Evolutionary conservation across 108 stramenopile species (phyloP).

Genomic region (Schizochytrium sp.): DNA sequence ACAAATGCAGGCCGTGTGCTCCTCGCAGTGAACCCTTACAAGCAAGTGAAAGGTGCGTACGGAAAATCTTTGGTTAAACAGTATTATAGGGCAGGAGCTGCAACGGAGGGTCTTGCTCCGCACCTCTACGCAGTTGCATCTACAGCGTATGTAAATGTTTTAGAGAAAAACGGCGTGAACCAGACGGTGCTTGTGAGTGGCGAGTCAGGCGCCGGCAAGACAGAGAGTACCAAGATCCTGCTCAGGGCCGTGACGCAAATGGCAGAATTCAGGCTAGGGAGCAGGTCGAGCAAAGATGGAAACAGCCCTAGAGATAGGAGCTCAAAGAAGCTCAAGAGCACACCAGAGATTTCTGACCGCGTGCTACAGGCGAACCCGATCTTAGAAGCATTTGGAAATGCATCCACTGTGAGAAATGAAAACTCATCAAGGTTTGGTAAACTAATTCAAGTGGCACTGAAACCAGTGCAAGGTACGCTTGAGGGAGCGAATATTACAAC

Average conservation of each 20-base stretch:
- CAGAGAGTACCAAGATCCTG: constrained; percentile 64
- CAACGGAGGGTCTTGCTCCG: constrained; percentile 74
- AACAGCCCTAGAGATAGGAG: too few species aligned
- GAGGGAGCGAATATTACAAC: constrained; percentile 36
- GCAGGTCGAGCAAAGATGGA: too few species aligned
- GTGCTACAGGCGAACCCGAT: constrained; percentile 54
- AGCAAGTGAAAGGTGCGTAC: constrained; percentile 88
- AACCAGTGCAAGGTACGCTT: not conserved
- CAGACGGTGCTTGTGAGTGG: constrained; percentile 62
- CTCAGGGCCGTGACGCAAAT: constrained; percentile 51
- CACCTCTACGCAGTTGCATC: constrained; percentile 93
- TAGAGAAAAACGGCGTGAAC: constrained; percentile 67
- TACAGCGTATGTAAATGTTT: constrained; percentile 91
- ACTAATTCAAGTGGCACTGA: constrained; percentile 18
- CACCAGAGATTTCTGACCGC: constrained; percentile 8
- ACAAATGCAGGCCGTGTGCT: constrained; percentile 90
- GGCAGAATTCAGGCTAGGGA: constrained; percentile 6
- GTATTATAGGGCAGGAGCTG: constrained; percentile 67
- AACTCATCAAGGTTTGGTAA: constrained; percentile 54
- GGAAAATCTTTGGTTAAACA: constrained; percentile 79
- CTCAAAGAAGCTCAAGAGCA: too few species aligned
- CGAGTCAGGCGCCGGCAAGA: constrained; percentile 67
- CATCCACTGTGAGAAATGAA: constrained; percentile 22
- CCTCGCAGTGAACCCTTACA: constrained; percentile 92
- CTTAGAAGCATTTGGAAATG: constrained; percentile 48